These are phyloP conservation scores for Omphalotus guepiniiformis DNA, from an alignment of 768 basidiomycete species.

Conservation along the genomic window DNA sequence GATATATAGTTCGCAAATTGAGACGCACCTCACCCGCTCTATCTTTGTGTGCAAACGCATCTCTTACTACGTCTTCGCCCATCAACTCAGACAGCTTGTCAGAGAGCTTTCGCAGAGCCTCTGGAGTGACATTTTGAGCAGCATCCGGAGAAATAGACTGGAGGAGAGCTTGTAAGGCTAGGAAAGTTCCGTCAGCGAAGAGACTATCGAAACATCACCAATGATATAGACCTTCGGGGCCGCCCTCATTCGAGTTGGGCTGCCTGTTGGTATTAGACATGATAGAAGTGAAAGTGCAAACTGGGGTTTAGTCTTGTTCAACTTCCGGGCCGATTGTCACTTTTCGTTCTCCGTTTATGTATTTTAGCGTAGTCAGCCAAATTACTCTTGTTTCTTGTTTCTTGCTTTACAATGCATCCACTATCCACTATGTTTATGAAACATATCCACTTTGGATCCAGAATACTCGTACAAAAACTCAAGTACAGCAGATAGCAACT, in stretches of 20 bases:
- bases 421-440: too few species aligned
- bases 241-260: background rate
- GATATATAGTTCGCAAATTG: background rate
- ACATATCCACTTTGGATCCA: too few species aligned
- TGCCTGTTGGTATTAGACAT: too few species aligned
- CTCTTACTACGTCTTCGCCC: conserved; percentile 35
- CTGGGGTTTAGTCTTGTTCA: too few species aligned
- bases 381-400: too few species aligned
- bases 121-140: conserved; percentile 30
- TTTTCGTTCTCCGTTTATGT: too few species aligned
- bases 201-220: background rate
- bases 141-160: conserved; percentile 34
- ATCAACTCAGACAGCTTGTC: conserved; percentile 58
- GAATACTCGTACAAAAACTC: too few species aligned
- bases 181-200: conserved; percentile 12
- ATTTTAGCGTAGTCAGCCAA: too few species aligned
- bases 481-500: too few species aligned
- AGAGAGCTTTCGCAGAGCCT: conserved; percentile 51
- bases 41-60: conserved; percentile 22
- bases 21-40: conserved; percentile 12
- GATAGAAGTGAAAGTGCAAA: too few species aligned
- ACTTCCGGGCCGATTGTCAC: too few species aligned
- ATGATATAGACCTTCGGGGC: conserved; percentile 1
- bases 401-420: too few species aligned
- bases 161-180: conserved; percentile 39